phyloP scores from a whole-genome alignment of 2,329 filamentous ascomycete genomes.

The Colletotrichum melonis region DNA sequence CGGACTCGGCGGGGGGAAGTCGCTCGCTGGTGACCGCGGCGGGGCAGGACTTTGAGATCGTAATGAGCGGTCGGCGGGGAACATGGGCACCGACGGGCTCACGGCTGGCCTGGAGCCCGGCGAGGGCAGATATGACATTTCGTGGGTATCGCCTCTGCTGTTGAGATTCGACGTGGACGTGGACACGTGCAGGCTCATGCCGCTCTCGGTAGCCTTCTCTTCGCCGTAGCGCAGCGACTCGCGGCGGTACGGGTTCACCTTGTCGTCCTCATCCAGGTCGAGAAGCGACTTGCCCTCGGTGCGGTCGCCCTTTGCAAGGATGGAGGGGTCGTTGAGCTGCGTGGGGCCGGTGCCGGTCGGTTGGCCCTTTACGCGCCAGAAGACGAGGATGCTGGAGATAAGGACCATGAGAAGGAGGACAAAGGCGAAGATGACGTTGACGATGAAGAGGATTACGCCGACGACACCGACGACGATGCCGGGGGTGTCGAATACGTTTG shows the following conservation, averaged over 20 bases:
- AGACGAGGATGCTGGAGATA: conserved; percentile 70
- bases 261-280: conserved; percentile 55
- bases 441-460: conserved; percentile 88
- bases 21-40: background rate
- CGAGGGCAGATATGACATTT: conserved; percentile 24
- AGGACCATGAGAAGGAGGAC: conserved; percentile 85
- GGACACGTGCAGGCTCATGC: background rate
- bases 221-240: conserved; percentile 27
- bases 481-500: conserved; percentile 86
- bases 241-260: conserved; percentile 40
- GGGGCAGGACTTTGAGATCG: conserved; percentile 12
- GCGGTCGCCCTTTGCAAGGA: conserved; percentile 86
- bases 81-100: conserved; percentile 27
- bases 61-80: conserved; percentile 24
- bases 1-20: conserved; percentile 23
- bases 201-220: conserved; percentile 20
- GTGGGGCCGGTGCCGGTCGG: conserved; percentile 72
- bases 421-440: conserved; percentile 88
- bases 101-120: conserved; percentile 17
- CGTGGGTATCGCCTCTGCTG: conserved; percentile 3
- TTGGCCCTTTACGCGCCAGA: conserved; percentile 89
- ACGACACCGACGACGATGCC: conserved; percentile 87
- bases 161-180: background rate
- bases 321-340: conserved; percentile 89
- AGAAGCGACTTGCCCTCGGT: conserved; percentile 51